phyloP scores from a whole-genome alignment of 805 yeast genomes.

The Yarrowia divulgata region DNA sequence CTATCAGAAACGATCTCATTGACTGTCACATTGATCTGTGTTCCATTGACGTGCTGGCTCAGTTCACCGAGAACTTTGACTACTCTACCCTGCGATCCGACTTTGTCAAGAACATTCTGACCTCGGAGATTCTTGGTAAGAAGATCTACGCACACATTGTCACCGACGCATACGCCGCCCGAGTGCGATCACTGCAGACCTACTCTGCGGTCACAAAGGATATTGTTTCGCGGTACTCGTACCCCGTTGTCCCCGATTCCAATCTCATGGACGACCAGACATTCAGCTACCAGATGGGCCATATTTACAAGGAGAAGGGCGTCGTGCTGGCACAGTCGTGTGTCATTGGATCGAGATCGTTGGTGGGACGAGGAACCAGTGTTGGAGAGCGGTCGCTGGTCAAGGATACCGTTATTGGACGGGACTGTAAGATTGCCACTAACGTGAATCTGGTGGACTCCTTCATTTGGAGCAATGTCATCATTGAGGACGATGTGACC shows the following conservation, averaged over 20 bases:
- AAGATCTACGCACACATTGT: constrained; percentile 88
- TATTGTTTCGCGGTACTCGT: constrained; percentile 87
- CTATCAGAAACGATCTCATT: constrained; percentile 87
- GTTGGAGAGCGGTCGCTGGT: constrained; percentile 79
- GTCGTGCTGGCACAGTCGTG: constrained; percentile 96
- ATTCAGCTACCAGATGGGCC: constrained; percentile 80
- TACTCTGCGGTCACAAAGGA: constrained; percentile 92
- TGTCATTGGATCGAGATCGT: constrained; percentile 77
- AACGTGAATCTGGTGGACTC: constrained; percentile 75
- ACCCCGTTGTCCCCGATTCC: constrained; percentile 88
- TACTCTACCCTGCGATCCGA: constrained; percentile 86
- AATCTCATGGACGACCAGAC: constrained; percentile 75
- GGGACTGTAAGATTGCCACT: constrained; percentile 82
- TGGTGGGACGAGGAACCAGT: constrained; percentile 76
- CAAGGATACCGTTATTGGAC: constrained; percentile 79
- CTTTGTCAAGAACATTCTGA: constrained; percentile 87
- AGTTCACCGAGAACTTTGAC: constrained; percentile 95
- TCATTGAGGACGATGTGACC: constrained; percentile 67
- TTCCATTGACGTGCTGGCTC: constrained; percentile 91
- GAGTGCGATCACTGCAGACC: constrained; percentile 95
- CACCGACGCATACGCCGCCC: constrained; percentile 82
- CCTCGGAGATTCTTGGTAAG: constrained; percentile 88
- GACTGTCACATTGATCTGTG: constrained; percentile 98
- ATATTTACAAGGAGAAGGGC: constrained; percentile 86
- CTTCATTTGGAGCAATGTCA: constrained; percentile 85